Evolutionary conservation across 192 early-diverging fungal species (phyloP).

Genomic region (Backusella circina): DNA sequence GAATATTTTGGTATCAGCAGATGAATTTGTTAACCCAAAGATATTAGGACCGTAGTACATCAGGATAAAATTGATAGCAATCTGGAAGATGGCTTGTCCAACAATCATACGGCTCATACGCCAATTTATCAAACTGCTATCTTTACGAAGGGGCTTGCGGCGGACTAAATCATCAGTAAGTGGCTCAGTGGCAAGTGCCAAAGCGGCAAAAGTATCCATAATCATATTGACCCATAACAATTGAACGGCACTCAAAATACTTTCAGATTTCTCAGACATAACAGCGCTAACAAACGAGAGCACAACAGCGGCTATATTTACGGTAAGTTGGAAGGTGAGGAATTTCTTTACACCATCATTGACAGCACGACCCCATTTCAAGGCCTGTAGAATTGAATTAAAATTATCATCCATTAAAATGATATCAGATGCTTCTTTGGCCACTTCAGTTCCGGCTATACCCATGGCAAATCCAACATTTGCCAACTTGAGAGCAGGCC

Average conservation of each 20-base stretch:
- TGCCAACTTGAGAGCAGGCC: conserved; percentile 83
- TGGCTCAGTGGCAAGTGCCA: conserved; percentile 88
- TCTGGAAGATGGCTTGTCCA: conserved; percentile 89
- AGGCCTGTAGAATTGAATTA: conserved; percentile 71
- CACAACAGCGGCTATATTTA: conserved; percentile 76
- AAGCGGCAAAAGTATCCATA: conserved; percentile 92
- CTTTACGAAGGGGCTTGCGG: conserved; percentile 71
- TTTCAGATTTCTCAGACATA: conserved; percentile 64
- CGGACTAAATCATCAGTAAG: conserved; percentile 84
- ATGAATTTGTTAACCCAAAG: conserved; percentile 50
- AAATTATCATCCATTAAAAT: conserved; percentile 92
- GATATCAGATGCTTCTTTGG: conserved; percentile 82
- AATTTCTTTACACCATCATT: conserved; percentile 85
- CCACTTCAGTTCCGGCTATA: conserved; percentile 82
- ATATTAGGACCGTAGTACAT: conserved; percentile 52
- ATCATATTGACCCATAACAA: conserved; percentile 95
- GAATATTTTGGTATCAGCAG: conserved; percentile 39
- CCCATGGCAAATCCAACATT: conserved; percentile 96
- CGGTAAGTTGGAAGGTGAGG: conserved; percentile 82
- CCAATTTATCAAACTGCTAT: conserved; percentile 77
- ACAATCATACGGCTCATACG: conserved; percentile 93
- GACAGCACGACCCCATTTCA: conserved; percentile 79
- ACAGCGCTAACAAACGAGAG: conserved; percentile 68
- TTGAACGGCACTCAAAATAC: conserved; percentile 86
- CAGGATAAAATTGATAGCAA: conserved; percentile 65